A percentile compares a stretch with the other conserved stretches of the same genome.
These are phyloP conservation scores for Fusarium nurragi DNA, from an alignment of 2,329 filamentous ascomycete species.

Conservation along the genomic window DNA sequence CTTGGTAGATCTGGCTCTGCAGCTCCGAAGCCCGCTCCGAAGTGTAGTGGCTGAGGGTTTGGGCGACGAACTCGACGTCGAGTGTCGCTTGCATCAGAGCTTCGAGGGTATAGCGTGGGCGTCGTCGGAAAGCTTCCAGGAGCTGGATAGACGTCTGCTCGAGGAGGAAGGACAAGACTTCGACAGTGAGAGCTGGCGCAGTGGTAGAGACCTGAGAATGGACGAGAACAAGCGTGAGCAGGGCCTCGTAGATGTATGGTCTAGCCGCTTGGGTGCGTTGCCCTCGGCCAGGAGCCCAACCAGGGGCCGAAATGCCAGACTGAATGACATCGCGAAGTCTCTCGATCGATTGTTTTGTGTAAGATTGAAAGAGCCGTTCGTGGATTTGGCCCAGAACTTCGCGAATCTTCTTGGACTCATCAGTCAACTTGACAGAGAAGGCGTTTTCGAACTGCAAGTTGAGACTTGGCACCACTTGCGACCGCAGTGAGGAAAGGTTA, in stretches of 20 bases:
- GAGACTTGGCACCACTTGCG: conserved; percentile 85
- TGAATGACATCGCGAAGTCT: conserved; percentile 75
- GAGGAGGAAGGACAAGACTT: conserved; percentile 86
- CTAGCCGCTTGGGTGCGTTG: conserved; percentile 77
- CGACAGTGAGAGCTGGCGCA: conserved; percentile 76
- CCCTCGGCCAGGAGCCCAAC: conserved; percentile 72
- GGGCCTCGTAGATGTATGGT: conserved; percentile 88
- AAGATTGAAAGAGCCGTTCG: conserved; percentile 88
- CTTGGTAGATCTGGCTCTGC: conserved; percentile 91
- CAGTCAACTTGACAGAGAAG: conserved; percentile 93
- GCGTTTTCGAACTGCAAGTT: conserved; percentile 92
- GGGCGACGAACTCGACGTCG: conserved; percentile 95
- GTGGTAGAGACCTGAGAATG: conserved; percentile 90
- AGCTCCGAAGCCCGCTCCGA: conserved; percentile 82
- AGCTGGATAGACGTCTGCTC: conserved; percentile 83
- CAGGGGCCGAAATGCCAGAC: conserved; percentile 73
- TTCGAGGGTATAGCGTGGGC: conserved; percentile 75
- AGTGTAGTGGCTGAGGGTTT: conserved; percentile 90
- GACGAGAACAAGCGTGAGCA: conserved; percentile 86
- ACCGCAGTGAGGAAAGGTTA: conserved; percentile 85
- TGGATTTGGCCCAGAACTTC: conserved; percentile 94
- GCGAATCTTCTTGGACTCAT: conserved; percentile 90
- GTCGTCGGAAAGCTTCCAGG: conserved; percentile 79
- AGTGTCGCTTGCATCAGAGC: conserved; percentile 96
- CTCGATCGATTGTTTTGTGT: conserved; percentile 80